These are phyloP conservation scores for Melocanna baccifera DNA, from an alignment of 176 grass and related monocot genomes.

Conservation along the genomic window DNA sequence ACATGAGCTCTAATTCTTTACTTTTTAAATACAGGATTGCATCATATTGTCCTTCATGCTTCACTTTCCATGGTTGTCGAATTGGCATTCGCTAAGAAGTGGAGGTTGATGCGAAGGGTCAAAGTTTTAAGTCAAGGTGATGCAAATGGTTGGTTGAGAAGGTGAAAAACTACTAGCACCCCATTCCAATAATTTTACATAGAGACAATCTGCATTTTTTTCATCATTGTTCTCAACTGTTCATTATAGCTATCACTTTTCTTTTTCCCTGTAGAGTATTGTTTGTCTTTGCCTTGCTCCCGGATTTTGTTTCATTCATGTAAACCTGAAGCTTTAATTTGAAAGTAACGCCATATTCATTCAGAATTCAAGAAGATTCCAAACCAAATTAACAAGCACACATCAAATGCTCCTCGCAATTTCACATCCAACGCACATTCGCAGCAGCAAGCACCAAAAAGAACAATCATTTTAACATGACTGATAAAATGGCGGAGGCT, in stretches of 20 bases:
- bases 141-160: not conserved
- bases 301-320: too few relatives aligned
- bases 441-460: not conserved
- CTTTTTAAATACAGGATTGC: not conserved
- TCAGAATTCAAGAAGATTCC: not conserved
- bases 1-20: not conserved
- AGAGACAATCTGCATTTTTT: not conserved
- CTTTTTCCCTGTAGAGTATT: too few relatives aligned
- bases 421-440: not conserved
- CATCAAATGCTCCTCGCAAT: not conserved
- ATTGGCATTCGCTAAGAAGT: not conserved
- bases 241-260: too few relatives aligned
- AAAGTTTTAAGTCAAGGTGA: not conserved
- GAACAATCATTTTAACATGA: constrained; percentile 3
- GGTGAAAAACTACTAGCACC: not conserved
- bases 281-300: too few relatives aligned
- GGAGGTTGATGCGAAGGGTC: not conserved
- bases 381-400: not conserved
- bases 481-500: not conserved
- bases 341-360: not conserved
- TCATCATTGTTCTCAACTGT: too few relatives aligned
- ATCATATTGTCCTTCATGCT: not conserved
- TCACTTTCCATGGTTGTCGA: not conserved
- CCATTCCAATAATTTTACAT: not conserved
- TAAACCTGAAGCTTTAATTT: too few relatives aligned